These are phyloP conservation scores for Venturiaceae sp. DNA, from an alignment of 2,329 filamentous ascomycete species.

Conservation along the genomic window DNA sequence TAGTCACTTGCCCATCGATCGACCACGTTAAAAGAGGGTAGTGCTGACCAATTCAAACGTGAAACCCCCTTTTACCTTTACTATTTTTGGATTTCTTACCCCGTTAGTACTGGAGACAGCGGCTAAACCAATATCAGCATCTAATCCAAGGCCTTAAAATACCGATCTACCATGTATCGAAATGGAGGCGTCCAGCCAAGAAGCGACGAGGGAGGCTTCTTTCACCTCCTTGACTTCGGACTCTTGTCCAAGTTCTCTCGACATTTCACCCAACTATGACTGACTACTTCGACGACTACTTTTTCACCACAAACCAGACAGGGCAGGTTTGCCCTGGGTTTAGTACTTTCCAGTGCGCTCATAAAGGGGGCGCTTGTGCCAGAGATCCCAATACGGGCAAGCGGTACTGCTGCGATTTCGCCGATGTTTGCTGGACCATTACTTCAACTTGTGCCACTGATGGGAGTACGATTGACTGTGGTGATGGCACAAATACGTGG, in stretches of 20 bases:
- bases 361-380: background rate
- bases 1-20: too few relatives aligned
- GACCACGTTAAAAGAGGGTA: too few relatives aligned
- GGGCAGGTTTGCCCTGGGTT: background rate
- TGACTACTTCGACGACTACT: background rate
- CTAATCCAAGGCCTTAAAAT: too few relatives aligned
- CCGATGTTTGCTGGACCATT: background rate
- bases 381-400: background rate
- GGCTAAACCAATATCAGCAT: too few relatives aligned
- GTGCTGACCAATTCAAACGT: too few relatives aligned
- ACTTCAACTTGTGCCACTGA: background rate
- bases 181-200: too few relatives aligned
- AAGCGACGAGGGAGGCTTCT: too few relatives aligned
- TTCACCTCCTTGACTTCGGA: background rate
- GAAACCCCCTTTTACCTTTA: too few relatives aligned
- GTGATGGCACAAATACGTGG: background rate
- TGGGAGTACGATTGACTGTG: background rate
- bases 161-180: too few relatives aligned
- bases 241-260: background rate
- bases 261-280: background rate
- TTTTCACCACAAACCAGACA: background rate
- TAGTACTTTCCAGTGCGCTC: background rate
- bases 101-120: too few relatives aligned
- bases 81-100: too few relatives aligned
- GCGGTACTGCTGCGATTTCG: background rate